Conservation (phyloP, 78 protist genomes). For the Monosiga brevicollis region DNA sequence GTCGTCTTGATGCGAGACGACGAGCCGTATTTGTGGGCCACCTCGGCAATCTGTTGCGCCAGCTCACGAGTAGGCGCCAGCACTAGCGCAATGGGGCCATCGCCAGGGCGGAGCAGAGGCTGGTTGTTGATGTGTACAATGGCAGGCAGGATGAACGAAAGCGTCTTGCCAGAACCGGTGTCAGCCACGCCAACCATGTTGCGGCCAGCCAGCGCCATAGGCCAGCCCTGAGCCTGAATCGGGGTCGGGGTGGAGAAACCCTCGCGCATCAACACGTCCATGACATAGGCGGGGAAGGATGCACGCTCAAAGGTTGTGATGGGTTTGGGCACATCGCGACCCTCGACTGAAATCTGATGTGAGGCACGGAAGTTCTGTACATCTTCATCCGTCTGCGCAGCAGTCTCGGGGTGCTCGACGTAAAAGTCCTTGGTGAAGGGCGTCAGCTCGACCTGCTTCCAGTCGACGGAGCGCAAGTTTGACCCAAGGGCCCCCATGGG, state of each 20-base stretch:
- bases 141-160: slow-evolving; percentile 85
- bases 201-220: slow-evolving; percentile 70
- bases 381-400: neutral
- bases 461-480: neutral
- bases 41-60: slow-evolving; percentile 84
- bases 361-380: slow-evolving; percentile 6
- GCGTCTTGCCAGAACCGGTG: slow-evolving; percentile 98
- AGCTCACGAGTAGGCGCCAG: slow-evolving; percentile 96
- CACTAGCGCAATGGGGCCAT: slow-evolving; percentile 85
- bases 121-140: slow-evolving; percentile 62
- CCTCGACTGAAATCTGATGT: slow-evolving; percentile 1
- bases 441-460: neutral
- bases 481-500: neutral
- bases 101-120: slow-evolving; percentile 40
- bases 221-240: slow-evolving; percentile 94
- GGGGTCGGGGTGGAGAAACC: slow-evolving; percentile 86
- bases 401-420: slow-evolving; percentile 15
- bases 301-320: slow-evolving; percentile 42
- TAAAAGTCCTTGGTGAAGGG: slow-evolving; percentile 44
- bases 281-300: slow-evolving; percentile 26
- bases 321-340: slow-evolving; percentile 39
- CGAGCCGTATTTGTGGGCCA: slow-evolving; percentile 26
- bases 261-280: neutral
- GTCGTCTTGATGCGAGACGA: slow-evolving; percentile 13
- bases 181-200: slow-evolving; percentile 85